These are phyloP conservation scores for Paraphoma sp. DNA, from an alignment of 2,329 filamentous ascomycete species.

Conservation along the genomic window DNA sequence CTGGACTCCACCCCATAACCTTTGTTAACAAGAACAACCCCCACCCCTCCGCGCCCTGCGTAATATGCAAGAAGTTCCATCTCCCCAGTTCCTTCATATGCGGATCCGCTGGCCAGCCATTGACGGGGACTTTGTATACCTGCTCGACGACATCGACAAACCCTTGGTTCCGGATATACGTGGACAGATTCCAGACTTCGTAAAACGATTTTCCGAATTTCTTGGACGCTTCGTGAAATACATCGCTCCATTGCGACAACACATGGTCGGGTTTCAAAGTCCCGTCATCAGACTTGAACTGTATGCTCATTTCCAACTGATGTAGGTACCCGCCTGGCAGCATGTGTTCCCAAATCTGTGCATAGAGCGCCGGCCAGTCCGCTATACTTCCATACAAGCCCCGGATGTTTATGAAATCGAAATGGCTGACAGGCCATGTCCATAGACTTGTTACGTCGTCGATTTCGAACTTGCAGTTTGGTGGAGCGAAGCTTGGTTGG, in stretches of 20 bases:
- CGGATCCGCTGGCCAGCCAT: conserved; percentile 35
- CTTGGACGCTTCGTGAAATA: conserved; percentile 30
- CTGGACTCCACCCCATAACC: conserved; percentile 44
- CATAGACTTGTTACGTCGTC: conserved; percentile 52
- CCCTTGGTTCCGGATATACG: conserved; percentile 31
- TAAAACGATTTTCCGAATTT: conserved; percentile 35
- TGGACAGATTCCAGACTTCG: conserved; percentile 33
- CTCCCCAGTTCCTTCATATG: conserved; percentile 42
- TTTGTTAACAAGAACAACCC: conserved; percentile 34
- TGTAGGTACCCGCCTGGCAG: conserved; percentile 50
- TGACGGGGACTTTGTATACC: conserved; percentile 38
- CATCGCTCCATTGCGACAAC: conserved; percentile 28
- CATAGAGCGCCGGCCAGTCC: conserved; percentile 51
- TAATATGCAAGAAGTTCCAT: conserved; percentile 40
- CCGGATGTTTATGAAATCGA: conserved; percentile 54
- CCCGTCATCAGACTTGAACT: conserved; percentile 49
- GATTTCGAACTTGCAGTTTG: conserved; percentile 54
- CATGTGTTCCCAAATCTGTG: conserved; percentile 31
- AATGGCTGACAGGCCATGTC: conserved; percentile 37
- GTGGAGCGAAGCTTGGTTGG: conserved; percentile 53
- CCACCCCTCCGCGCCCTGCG: conserved; percentile 37
- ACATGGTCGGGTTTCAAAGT: conserved; percentile 41
- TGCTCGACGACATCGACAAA: conserved; percentile 35
- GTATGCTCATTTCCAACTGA: conserved; percentile 50
- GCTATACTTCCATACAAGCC: conserved; percentile 52